phyloP scores from a whole-genome alignment of 768 basidiomycete species.

The Pisolithus marmoratus region DNA sequence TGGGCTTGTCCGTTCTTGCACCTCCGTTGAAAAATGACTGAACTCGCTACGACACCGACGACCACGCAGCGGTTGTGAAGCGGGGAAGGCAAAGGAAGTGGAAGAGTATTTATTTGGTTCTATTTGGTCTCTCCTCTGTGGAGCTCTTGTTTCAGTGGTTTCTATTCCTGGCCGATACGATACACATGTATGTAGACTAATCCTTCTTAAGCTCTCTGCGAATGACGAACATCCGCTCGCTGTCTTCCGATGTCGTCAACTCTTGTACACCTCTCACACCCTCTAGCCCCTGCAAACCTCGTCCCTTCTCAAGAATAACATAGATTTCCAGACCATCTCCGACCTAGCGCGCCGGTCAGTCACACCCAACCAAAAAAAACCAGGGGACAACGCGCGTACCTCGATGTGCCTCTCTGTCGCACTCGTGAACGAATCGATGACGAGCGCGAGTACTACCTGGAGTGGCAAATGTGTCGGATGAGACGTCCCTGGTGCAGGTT shows the following conservation, averaged over 20 bases:
- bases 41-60: too few relatives aligned
- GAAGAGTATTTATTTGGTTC: conserved; percentile 13
- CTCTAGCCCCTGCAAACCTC: conserved; percentile 54
- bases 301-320: conserved; percentile 70
- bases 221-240: conserved; percentile 73
- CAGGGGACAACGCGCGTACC: conserved; percentile 37
- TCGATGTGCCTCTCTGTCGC: conserved; percentile 99
- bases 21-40: too few relatives aligned
- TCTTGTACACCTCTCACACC: conserved; percentile 55
- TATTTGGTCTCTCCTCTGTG: conserved; percentile 18
- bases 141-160: background rate
- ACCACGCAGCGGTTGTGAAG: too few relatives aligned
- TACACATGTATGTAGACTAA: conserved; percentile 29
- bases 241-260: conserved; percentile 51
- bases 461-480: conserved; percentile 83
- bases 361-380: conserved; percentile 1
- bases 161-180: background rate
- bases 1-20: too few relatives aligned
- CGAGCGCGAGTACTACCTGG: conserved; percentile 71
- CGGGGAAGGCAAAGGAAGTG: background rate
- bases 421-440: conserved; percentile 94
- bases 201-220: conserved; percentile 82
- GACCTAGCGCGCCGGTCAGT: conserved; percentile 47
- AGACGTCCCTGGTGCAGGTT: conserved; percentile 59
- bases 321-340: conserved; percentile 95